phyloP scores from a whole-genome alignment of 164 flowering plant species.

The Taxillus chinensis region DNA sequence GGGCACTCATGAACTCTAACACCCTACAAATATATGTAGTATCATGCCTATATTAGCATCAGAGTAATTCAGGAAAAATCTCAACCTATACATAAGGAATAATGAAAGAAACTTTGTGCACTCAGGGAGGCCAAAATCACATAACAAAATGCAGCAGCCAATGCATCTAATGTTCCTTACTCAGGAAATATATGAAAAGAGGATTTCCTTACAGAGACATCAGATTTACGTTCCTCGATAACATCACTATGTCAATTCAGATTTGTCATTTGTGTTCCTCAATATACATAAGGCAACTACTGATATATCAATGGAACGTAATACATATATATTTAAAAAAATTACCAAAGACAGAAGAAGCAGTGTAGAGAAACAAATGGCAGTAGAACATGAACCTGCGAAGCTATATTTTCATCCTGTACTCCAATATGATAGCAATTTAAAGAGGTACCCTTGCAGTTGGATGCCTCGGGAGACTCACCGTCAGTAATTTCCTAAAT shows the following conservation, averaged over 20 bases:
- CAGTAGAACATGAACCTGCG: constrained; percentile 2
- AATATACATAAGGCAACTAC: too few species aligned
- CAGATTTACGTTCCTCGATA: neutral
- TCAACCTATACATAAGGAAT: too few species aligned
- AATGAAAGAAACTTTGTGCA: too few species aligned
- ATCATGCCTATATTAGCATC: neutral
- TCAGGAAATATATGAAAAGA: neutral
- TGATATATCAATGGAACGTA: too few species aligned
- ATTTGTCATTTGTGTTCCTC: neutral
- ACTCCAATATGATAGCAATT: neutral
- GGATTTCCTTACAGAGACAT: neutral
- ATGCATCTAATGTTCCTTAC: neutral
- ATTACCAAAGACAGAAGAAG: too few species aligned
- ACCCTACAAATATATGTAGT: neutral
- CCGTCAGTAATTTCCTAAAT: neutral
- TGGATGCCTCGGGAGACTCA: constrained; percentile 3
- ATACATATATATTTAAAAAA: too few species aligned
- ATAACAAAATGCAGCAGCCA: too few species aligned
- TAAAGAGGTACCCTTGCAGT: neutral
- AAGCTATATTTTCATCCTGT: constrained; percentile 5
- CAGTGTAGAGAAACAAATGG: neutral
- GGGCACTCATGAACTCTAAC: neutral
- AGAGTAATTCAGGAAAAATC: too few species aligned
- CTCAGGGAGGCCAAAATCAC: too few species aligned
- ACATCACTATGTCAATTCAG: neutral